These are phyloP conservation scores for Trichoderma oligosporum DNA, from an alignment of 2,329 filamentous ascomycete genomes.

Conservation along the genomic window DNA sequence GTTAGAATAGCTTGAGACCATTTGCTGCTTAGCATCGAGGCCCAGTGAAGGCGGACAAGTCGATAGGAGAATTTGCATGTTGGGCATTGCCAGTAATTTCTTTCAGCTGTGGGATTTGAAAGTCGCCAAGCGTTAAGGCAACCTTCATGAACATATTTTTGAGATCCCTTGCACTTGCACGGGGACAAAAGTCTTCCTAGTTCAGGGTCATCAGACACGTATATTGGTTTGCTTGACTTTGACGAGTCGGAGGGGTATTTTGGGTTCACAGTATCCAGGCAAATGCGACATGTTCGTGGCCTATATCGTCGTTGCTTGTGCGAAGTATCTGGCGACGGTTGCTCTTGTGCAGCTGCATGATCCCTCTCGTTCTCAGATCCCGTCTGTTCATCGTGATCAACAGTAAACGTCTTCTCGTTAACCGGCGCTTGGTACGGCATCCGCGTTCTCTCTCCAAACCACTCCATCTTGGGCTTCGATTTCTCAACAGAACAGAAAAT, in stretches of 20 bases:
- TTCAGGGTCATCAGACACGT: conserved; percentile 69
- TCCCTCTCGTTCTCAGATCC: background rate
- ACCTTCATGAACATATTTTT: conserved; percentile 89
- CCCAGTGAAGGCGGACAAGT: conserved; percentile 73
- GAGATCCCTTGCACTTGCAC: conserved; percentile 89
- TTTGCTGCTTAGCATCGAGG: conserved; percentile 63
- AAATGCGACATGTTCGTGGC: conserved; percentile 81
- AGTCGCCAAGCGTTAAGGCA: conserved; percentile 82
- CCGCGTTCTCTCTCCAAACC: conserved; percentile 9
- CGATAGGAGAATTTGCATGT: conserved; percentile 83
- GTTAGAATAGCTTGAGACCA: conserved; percentile 68
- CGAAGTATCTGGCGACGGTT: background rate
- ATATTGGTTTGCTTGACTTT: conserved; percentile 43
- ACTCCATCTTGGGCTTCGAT: conserved; percentile 9
- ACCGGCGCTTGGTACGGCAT: conserved; percentile 9
- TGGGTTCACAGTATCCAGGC: conserved; percentile 64
- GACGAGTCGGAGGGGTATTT: conserved; percentile 40
- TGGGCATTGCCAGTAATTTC: conserved; percentile 82
- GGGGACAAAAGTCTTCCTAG: conserved; percentile 79
- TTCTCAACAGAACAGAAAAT: background rate
- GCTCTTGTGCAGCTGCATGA: background rate
- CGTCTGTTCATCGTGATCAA: background rate
- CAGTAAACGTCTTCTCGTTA: background rate
- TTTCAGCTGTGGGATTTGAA: conserved; percentile 58
- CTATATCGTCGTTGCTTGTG: conserved; percentile 50